Evolutionary conservation across 768 basidiomycete species (phyloP), one percentile per base, ranked within the genome.

Genomic region (Naganishia randhawae): DNA sequence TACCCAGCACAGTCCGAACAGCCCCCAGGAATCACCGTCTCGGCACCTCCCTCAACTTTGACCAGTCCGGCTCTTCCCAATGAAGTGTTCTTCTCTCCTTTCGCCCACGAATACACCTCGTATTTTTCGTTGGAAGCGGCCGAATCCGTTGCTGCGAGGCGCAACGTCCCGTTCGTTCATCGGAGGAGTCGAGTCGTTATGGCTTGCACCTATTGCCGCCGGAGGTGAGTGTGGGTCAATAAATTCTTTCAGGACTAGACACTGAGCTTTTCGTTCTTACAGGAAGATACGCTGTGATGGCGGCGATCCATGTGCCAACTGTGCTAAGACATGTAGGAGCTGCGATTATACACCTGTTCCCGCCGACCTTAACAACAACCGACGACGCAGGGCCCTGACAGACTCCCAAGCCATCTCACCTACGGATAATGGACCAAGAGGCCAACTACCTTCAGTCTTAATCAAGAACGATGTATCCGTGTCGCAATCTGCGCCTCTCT

Each of bases 101-200:
- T 61, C 25, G 57, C 57, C 13, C 57, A 61, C 29, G 57, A 61
- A 42, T 61, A 61, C n/a, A 61, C 57, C 8, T 61, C 57, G 39
- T 61, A 41, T 39, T 61, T 61, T 19, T 61, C 57, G 2, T 35
- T 41, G 57, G 57, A 61, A 22, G 22, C 39, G 13, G 33, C 57
- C 9, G 57, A 61, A 22, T 14, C 25, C 3, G 22, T 39, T 41
- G 17, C 57, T 14, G 35, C 39, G 17, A 37, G 57, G 14, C 57
- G 57, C 1, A 61, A 61, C 37, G 41, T 22, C 0, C 57, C 57
- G 16, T 61, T 61, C 17, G 57, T 61, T 27, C 57, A 61, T 14
- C 37, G 57, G 39, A 16, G 57, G 17, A 61, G 57, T 41, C 35
- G 57, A 25, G 57, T 61, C 6, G 57, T 61, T n/a, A 61, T 61